Evolutionary conservation across 345 rosid species (phyloP).

Genomic region (Leavenworthia alabamica): DNA sequence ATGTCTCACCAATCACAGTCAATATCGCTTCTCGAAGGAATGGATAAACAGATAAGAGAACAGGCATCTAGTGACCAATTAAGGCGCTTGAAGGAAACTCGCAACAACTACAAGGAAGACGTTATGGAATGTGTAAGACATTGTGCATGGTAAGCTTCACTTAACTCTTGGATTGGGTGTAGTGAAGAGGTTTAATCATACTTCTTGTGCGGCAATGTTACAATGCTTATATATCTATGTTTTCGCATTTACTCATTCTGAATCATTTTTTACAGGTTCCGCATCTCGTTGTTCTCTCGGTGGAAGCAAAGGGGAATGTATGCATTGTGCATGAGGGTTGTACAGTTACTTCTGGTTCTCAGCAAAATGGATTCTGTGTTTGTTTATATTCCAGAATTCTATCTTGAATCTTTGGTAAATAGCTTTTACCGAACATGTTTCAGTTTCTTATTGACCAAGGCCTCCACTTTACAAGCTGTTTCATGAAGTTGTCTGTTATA

Average conservation of each 20-base stretch:
- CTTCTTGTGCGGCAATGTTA: neutral
- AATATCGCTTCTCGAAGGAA: constrained; percentile 80
- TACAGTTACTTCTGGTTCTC: constrained; percentile 76
- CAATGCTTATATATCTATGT: constrained; percentile 10
- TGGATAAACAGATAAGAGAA: constrained; percentile 86
- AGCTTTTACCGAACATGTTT: neutral
- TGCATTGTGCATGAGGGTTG: constrained; percentile 94
- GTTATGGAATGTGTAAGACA: constrained; percentile 81
- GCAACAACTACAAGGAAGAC: constrained; percentile 76
- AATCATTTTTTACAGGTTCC: constrained; percentile 53
- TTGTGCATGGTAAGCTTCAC: constrained; percentile 65
- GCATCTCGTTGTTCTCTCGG: constrained; percentile 66
- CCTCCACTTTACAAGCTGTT: neutral
- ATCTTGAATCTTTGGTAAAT: constrained; percentile 83
- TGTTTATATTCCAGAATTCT: constrained; percentile 78
- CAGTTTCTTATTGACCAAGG: neutral
- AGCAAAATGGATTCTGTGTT: constrained; percentile 83
- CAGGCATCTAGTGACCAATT: constrained; percentile 56
- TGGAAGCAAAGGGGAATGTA: constrained; percentile 99
- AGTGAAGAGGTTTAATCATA: neutral
- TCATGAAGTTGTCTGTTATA: neutral
- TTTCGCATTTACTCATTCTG: constrained; percentile 1
- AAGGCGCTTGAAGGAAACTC: constrained; percentile 85
- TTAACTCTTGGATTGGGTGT: neutral
- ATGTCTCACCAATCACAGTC: constrained; percentile 85